A percentile compares a stretch with the other conserved stretches of the same genome.
phyloP scores from a whole-genome alignment of 2,329 filamentous ascomycete species.

The Colletotrichum cuscutae region DNA sequence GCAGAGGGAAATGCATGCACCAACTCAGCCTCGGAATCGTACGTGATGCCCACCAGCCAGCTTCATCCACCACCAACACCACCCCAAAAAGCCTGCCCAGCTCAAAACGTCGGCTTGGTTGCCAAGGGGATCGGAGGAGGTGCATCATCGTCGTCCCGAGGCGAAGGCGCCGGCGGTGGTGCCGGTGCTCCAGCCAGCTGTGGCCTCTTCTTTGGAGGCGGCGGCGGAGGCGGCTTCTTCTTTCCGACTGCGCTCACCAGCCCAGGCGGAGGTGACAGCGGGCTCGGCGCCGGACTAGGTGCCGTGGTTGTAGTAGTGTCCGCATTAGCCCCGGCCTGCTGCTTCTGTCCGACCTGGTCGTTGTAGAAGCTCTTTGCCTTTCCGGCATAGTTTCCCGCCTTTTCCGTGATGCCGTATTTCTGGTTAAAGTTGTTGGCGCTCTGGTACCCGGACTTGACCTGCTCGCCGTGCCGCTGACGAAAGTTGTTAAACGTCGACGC shows the following conservation, averaged over 20 bases:
- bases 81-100: slow-evolving; percentile 35
- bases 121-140: slow-evolving; percentile 65
- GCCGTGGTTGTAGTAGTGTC: neutral
- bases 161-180: slow-evolving; percentile 19
- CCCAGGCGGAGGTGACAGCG: slow-evolving; percentile 28
- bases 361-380: neutral
- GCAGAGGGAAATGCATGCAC: neutral
- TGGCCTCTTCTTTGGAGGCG: slow-evolving; percentile 64
- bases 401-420: slow-evolving; percentile 66
- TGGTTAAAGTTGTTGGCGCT: slow-evolving; percentile 68
- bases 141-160: slow-evolving; percentile 40
- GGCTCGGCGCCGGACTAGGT: neutral
- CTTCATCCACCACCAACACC: too few relatives aligned
- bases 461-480: slow-evolving; percentile 75
- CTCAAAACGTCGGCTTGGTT: slow-evolving; percentile 59
- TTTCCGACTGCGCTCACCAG: slow-evolving; percentile 47
- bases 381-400: slow-evolving; percentile 43
- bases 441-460: slow-evolving; percentile 69
- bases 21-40: neutral
- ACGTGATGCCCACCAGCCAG: neutral
- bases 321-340: neutral
- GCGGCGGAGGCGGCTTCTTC: slow-evolving; percentile 65
- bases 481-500: slow-evolving; percentile 75
- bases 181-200: slow-evolving; percentile 42
- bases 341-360: slow-evolving; percentile 28